Percentiles rank a stretch among this genome's conserved stretches.
These are phyloP conservation scores for Aquilaria malaccensis DNA, from an alignment of 345 rosid genomes.

Conservation along the genomic window DNA sequence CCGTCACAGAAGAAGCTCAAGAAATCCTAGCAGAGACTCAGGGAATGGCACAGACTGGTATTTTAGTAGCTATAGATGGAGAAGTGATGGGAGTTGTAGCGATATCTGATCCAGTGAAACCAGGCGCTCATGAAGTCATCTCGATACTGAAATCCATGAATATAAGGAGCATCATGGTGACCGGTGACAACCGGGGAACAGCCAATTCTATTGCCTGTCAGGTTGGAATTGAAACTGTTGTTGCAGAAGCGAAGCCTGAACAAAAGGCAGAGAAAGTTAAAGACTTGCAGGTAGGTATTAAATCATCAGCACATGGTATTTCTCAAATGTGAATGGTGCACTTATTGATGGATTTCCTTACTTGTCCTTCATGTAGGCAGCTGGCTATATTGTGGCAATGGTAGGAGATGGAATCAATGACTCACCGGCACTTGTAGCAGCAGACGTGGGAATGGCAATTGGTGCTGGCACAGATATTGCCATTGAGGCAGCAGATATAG, in stretches of 20 bases:
- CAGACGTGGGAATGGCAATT: slow-evolving; percentile 95
- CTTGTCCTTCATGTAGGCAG: slow-evolving; percentile 31
- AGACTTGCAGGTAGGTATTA: slow-evolving; percentile 58
- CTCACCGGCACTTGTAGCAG: slow-evolving; percentile 89
- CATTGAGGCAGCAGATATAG: slow-evolving; percentile 94
- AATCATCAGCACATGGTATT: background rate
- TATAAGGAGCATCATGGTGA: slow-evolving; percentile 76
- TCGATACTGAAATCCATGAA: slow-evolving; percentile 77
- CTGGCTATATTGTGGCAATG: slow-evolving; percentile 76
- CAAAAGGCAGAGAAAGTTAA: slow-evolving; percentile 87
- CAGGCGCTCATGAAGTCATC: slow-evolving; percentile 63
- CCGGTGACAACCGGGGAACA: slow-evolving; percentile 98
- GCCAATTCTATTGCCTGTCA: slow-evolving; percentile 77
- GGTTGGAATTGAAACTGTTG: slow-evolving; percentile 69
- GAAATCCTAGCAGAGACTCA: slow-evolving; percentile 70
- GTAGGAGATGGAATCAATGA: slow-evolving; percentile 97
- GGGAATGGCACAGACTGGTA: slow-evolving; percentile 76
- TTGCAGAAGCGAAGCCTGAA: slow-evolving; percentile 90
- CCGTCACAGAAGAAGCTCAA: slow-evolving; percentile 52
- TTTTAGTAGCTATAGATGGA: slow-evolving; percentile 56
- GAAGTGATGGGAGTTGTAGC: slow-evolving; percentile 65
- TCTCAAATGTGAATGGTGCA: background rate
- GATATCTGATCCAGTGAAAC: slow-evolving; percentile 76
- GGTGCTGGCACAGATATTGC: slow-evolving; percentile 97
- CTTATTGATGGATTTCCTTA: background rate